Evolutionary conservation across 2,329 filamentous ascomycete genomes (phyloP).

Genomic region (Teratosphaeria nubilosa): DNA sequence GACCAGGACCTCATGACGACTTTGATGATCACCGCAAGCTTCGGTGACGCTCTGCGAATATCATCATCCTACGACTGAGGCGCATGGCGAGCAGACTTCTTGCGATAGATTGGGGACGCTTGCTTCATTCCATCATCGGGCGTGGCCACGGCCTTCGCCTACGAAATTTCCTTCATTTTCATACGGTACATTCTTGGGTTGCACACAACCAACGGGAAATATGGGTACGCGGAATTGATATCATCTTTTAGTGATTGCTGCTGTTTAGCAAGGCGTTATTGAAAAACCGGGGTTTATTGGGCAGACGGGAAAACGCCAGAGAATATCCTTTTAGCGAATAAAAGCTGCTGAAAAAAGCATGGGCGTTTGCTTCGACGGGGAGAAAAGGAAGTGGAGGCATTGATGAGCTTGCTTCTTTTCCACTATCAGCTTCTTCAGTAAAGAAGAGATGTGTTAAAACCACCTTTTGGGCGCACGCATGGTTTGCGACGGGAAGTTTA

Average conservation of each 20-base stretch:
- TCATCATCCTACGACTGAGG: background rate
- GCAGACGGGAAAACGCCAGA: background rate
- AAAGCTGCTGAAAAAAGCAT: background rate
- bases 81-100: background rate
- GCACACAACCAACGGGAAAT: background rate
- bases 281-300: background rate
- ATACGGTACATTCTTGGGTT: background rate
- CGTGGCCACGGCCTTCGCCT: background rate
- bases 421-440: background rate
- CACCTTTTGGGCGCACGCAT: background rate
- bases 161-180: background rate
- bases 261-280: slow-evolving; percentile 1
- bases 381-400: background rate
- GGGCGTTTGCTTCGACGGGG: background rate
- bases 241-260: background rate
- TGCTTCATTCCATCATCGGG: background rate
- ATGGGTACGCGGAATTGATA: background rate
- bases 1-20: background rate
- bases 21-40: background rate
- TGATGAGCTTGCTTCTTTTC: background rate
- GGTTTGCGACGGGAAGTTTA: background rate
- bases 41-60: background rate
- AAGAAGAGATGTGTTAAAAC: background rate
- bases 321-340: background rate
- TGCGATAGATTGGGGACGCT: background rate